phyloP scores from a whole-genome alignment of 1,284 basidiomycete species.

The Austropuccinia psidii region DNA sequence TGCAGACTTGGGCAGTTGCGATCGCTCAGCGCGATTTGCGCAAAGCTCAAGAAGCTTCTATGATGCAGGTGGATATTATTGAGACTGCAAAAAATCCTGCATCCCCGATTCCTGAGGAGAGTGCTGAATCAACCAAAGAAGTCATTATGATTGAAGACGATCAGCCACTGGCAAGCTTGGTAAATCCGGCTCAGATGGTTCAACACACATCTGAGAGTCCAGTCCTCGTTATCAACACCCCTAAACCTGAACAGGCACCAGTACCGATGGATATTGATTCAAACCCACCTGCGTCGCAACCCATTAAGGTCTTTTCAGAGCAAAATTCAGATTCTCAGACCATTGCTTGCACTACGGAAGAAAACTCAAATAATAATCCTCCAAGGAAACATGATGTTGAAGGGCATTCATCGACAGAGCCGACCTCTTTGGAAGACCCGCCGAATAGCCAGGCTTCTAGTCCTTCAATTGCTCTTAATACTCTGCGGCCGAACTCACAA shows the following conservation, averaged over 20 bases:
- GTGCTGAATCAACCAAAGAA: neutral
- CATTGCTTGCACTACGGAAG: neutral
- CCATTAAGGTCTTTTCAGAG: neutral
- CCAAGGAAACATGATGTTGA: neutral
- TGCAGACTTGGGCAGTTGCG: neutral
- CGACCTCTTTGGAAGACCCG: too few species aligned
- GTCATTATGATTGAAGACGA: neutral
- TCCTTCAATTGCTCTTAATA: too few species aligned
- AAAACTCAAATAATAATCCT: neutral
- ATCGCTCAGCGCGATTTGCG: neutral
- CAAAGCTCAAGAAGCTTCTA: neutral
- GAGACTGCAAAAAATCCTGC: neutral
- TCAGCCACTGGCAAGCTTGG: neutral
- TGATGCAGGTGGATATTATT: neutral
- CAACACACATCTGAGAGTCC: neutral
- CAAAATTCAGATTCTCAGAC: neutral
- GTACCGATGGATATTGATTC: too few species aligned
- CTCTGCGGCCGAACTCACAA: too few species aligned
- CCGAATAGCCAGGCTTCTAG: too few species aligned
- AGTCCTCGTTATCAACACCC: constrained; percentile 5
- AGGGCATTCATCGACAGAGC: neutral
- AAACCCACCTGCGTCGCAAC: neutral
- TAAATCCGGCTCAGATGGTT: too few species aligned
- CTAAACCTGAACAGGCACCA: neutral
- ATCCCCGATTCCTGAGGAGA: neutral